Evolutionary conservation across 2,329 filamentous ascomycete genomes (phyloP).

Genomic region (Chlorencoelia australis): DNA sequence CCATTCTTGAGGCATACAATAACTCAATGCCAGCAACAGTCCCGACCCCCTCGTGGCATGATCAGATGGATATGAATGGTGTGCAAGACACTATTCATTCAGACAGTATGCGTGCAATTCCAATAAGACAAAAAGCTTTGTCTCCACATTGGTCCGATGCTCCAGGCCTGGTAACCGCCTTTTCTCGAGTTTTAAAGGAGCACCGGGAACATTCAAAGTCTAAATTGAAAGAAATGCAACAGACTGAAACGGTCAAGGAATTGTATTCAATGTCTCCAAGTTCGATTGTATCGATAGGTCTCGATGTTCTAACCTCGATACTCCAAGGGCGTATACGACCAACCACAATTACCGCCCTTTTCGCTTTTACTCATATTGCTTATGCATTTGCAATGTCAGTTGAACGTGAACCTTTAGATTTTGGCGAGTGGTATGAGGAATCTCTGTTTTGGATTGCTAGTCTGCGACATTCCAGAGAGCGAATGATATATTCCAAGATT

Average conservation of each 20-base stretch:
- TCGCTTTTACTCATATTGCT: slow-evolving; percentile 22
- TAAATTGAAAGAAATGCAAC: slow-evolving; percentile 11
- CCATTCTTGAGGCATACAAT: too few species aligned
- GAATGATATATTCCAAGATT: slow-evolving; percentile 16
- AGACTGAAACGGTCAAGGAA: slow-evolving; percentile 13
- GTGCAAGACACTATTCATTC: too few species aligned
- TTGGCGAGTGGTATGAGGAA: slow-evolving; percentile 17
- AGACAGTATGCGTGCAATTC: too few species aligned
- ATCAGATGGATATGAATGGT: too few species aligned
- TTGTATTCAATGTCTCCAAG: slow-evolving; percentile 17
- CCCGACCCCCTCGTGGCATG: too few species aligned
- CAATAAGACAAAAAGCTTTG: too few species aligned
- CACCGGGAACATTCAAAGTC: slow-evolving; percentile 19
- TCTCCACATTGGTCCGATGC: slow-evolving; percentile 17
- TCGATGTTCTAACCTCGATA: slow-evolving; percentile 17
- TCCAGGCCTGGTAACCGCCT: slow-evolving; percentile 13
- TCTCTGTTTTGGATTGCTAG: slow-evolving; percentile 13
- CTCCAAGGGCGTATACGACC: slow-evolving; percentile 20
- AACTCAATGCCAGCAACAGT: too few species aligned
- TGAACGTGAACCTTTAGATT: slow-evolving; percentile 13
- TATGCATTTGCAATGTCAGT: slow-evolving; percentile 18
- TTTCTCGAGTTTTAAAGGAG: slow-evolving; percentile 18
- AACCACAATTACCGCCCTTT: slow-evolving; percentile 17
- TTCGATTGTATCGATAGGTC: slow-evolving; percentile 20
- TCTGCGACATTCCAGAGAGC: slow-evolving; percentile 14